Base-by-base conservation (phyloP, 1,284 basidiomycete genomes). In the Schizopora paradoxa region DNA sequence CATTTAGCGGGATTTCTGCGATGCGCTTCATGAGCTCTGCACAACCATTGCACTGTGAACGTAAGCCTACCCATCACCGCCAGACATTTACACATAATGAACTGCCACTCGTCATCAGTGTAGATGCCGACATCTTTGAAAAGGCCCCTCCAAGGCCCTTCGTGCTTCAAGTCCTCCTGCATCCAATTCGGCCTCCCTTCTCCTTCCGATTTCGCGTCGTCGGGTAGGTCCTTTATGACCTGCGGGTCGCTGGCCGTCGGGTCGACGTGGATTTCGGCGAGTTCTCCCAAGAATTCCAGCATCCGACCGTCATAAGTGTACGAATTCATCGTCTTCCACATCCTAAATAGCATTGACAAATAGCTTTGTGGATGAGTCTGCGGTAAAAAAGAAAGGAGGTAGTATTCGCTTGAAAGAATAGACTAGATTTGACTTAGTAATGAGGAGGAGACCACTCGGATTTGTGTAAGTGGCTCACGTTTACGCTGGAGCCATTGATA, bases 11-110 rank as follows among this genome's bases (percentile, higher is more conserved):
- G 34, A 86, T 86, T 60, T 84, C 83, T 86, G 56, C 26, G 37
- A 19, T 19, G 37, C 26, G 0, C 6, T 16, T 50, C 40, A 33
- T 43, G 41, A 47, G 37, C 22, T 31, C 40, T 11, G 41, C 55
- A 48, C 14, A 55, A 11, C 32, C 33, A 42, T 16, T 44, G 23
- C 43, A 45, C 37, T 47, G 11, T 29, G 51, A 48, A 51, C 16
- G 5, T 48, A 55, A 28, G 69, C 86, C 53, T 65, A 91, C 79
- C 89, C 75, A 94, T 89, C 1, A 87, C 87, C 6, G 85, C 76
- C 41, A 97, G 70, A 61, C 88, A 91, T 67, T 94, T 94, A 57
- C 86, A 86, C 90, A 96, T 95, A 58, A 97, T 72, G 51, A 86
- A 76, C 56, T 82, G 77, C 77, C 89, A 96, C 60, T 96, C 86